Evolutionary conservation across 306 rosid species (phyloP).

Genomic region (Quercus bicolor): DNA sequence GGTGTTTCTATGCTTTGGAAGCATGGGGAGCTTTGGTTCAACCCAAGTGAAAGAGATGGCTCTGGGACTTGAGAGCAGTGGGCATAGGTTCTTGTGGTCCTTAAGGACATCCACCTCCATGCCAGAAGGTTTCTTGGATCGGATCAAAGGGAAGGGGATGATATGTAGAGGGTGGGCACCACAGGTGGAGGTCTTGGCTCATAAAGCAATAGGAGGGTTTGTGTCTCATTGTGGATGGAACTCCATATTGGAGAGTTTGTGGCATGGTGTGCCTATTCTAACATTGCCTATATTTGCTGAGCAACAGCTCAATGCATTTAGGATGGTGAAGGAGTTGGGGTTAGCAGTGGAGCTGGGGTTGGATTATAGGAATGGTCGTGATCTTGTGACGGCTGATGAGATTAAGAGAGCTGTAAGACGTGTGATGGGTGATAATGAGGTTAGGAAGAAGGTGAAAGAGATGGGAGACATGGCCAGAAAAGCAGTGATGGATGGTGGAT

Average conservation of each 20-base stretch:
- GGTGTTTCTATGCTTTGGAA: slow-evolving; percentile 65
- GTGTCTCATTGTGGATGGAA: slow-evolving; percentile 74
- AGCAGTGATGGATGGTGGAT: slow-evolving; percentile 35
- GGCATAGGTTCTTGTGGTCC: slow-evolving; percentile 57
- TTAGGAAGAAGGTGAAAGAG: slow-evolving; percentile 41
- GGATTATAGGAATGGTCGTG: slow-evolving; percentile 37
- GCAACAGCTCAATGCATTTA: slow-evolving; percentile 56
- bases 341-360: slow-evolving; percentile 42
- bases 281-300: slow-evolving; percentile 79
- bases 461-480: slow-evolving; percentile 35
- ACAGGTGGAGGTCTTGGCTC: slow-evolving; percentile 47
- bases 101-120: slow-evolving; percentile 27
- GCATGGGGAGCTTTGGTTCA: slow-evolving; percentile 47
- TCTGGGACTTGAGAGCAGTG: slow-evolving; percentile 38
- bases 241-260: slow-evolving; percentile 60
- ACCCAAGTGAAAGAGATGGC: slow-evolving; percentile 60
- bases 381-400: slow-evolving; percentile 45
- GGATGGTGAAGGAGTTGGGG: slow-evolving; percentile 45
- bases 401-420: slow-evolving; percentile 34
- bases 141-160: slow-evolving; percentile 46
- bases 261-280: slow-evolving; percentile 62
- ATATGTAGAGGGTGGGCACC: slow-evolving; percentile 63
- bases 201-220: slow-evolving; percentile 48
- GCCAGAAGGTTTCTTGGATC: slow-evolving; percentile 59
- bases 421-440: slow-evolving; percentile 26